Base-by-base conservation (phyloP, 768 basidiomycete genomes). In the Auriscalpium vulgare region DNA sequence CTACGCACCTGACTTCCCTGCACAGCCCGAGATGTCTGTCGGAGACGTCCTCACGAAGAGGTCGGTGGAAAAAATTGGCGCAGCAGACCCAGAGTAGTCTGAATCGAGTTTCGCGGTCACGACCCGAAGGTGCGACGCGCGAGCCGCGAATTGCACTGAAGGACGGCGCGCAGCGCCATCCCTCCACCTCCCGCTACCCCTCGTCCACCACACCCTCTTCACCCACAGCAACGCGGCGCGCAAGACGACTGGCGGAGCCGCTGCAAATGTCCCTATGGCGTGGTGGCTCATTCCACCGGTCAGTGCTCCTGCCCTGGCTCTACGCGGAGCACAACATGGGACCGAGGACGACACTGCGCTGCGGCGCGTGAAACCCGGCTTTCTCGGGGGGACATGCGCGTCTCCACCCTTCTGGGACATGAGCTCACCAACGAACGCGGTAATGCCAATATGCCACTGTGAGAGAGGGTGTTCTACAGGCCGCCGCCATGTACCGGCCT, bases 131-230 rank as follows among this genome's bases (percentile, higher is more conserved):
- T 46, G 36, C 29, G 62, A 43, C 37, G 43, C 66, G 70, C 74
- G 78, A 73, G 78, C 81, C 75, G 78, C 82, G 78, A 83, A 84
- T 80, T 82, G 78, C 74, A 80, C 83, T 84, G 61, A 84, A 84
- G 79, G 74, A 75, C 74, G 66, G 50, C 63, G 60, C 56, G 54
- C 56, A 44, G 43, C 52, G 47, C 17, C 51, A 36, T 21, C 44
- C 57, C 49, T 53, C 21, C 56, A 52, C 37, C 17, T 48, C 55
- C 37, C 53, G 56, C 54, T 36, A 62, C 61, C 53, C 62, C 60
- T 53, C 59, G 36, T 61, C 46, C 62, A 61, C 59, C 62, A 55
- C 47, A 50, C 47, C 50, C 59, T 57, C 34, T 54, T n/a, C 55
- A 59, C 56, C 62, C 65, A 62, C 53, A 43, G 50, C 40, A 43